Evolutionary conservation across 257 asterid species (phyloP), one percentile per base, ranked within the genome.

Genomic region (Gynochthodes officinalis): DNA sequence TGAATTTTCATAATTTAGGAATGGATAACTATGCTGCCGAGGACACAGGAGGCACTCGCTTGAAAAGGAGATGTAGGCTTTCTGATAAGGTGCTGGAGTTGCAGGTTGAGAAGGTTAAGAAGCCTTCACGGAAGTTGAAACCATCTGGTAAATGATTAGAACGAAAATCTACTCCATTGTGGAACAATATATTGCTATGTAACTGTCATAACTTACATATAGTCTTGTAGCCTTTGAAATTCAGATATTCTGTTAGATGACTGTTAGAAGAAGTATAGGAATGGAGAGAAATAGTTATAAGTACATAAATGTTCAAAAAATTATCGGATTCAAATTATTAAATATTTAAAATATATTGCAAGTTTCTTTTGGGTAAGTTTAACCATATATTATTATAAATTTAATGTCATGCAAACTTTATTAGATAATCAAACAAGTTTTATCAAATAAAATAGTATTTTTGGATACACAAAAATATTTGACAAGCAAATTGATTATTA

Each of bases 11-110:
- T 60, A 28, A 67, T 83, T 59, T 82, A 85, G 81, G 78, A 33
- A 78, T 89, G 79, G 88, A 84, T 54, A 80, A 80, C 82, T 83
- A 78, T 76, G 84, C 80, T 76, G 94, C 94, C 67, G 98, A 88
- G 75, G 92, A 88, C 77, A 79, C 82, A 4, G 96, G 90, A 74
- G 90, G 89, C 58, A 76, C 82, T 49, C 78, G 80, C 23, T 50
- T 80, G 68, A 88, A 82, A 82, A 84, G 96, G 79, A 87, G 71
- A 79, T 81, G 94, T 77, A 88, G 82, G 83, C 88, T 85, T 71
- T 84, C 96, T 23, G 96, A 90, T 81, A 88, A 87, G 82, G 87
- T 87, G 71, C 69, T 82, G 83, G 88, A 78, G 75, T 74, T 75
- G 80, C 85, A 89, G 73, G 76, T 76, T 67, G 91, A 85, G 67